phyloP scores from a whole-genome alignment of 106 monocot genomes.

The Dendrobium huoshanense region DNA sequence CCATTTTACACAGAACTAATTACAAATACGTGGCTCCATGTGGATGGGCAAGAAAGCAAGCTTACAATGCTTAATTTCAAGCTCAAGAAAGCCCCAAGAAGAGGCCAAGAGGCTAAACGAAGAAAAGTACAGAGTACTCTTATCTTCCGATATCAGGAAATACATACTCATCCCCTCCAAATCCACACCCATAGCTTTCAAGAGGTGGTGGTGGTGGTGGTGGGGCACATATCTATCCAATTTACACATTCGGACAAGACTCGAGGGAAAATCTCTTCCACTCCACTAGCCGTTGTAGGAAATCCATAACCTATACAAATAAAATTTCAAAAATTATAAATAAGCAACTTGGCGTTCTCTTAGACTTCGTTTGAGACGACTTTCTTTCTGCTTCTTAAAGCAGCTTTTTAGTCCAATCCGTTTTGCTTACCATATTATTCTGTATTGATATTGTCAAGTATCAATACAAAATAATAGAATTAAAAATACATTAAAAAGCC shows the following conservation, averaged over 20 bases:
- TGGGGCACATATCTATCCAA: background rate
- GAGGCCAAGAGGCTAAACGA: slow-evolving; percentile 9
- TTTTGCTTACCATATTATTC: too few relatives aligned
- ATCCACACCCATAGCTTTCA: slow-evolving; percentile 10
- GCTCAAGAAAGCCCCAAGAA: slow-evolving; percentile 12
- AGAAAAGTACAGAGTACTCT: background rate
- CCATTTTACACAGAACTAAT: slow-evolving; percentile 3
- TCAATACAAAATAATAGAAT: background rate
- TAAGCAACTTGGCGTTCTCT: background rate
- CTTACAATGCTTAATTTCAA: slow-evolving; percentile 9
- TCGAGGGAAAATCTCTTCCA: slow-evolving; percentile 29
- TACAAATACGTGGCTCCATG: slow-evolving; percentile 9
- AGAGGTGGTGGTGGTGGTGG: background rate
- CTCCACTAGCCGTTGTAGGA: slow-evolving; percentile 37
- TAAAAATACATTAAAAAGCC: too few relatives aligned
- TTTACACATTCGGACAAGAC: slow-evolving; percentile 16
- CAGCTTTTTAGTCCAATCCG: too few relatives aligned
- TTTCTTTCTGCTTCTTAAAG: too few relatives aligned
- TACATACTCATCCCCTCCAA: background rate
- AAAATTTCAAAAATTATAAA: background rate
- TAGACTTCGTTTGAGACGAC: too few relatives aligned
- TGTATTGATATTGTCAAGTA: too few relatives aligned
- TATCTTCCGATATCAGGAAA: background rate
- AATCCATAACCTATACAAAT: slow-evolving; percentile 40
- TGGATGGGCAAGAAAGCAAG: slow-evolving; percentile 10